phyloP scores from a whole-genome alignment of 1,139 yeast genomes.

The Blastobotrys elegans region DNA sequence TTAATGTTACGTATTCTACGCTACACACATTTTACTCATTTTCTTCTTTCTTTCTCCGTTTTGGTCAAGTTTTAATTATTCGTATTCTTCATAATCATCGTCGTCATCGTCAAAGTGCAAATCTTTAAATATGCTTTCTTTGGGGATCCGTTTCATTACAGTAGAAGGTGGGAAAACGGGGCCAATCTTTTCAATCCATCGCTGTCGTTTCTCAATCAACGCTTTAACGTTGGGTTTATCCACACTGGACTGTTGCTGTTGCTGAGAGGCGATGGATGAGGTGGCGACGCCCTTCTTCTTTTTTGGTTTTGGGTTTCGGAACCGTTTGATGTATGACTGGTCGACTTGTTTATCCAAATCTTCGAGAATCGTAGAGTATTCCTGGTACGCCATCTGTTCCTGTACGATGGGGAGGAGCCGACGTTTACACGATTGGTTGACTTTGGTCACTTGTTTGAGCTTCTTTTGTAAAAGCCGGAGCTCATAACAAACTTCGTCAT shows the following conservation, averaged over 20 bases:
- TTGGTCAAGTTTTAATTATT: too few species aligned
- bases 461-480: conserved; percentile 68
- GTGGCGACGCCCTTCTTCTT: conserved; percentile 48
- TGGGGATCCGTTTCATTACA: conserved; percentile 72
- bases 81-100: conserved; percentile 25
- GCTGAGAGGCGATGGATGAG: conserved; percentile 42
- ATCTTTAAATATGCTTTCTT: conserved; percentile 49
- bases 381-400: conserved; percentile 93
- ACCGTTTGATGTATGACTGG: conserved; percentile 82
- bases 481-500: conserved; percentile 90
- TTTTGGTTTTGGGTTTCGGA: conserved; percentile 76
- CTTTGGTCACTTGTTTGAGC: conserved; percentile 53
- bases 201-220: conserved; percentile 72
- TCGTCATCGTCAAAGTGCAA: conserved; percentile 45
- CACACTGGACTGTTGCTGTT: conserved; percentile 46
- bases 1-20: too few species aligned
- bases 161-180: conserved; percentile 64
- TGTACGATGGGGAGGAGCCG: conserved; percentile 69
- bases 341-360: conserved; percentile 96
- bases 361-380: conserved; percentile 80
- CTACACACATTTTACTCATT: too few species aligned
- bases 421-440: conserved; percentile 66
- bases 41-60: too few species aligned
- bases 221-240: conserved; percentile 69
- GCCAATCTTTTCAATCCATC: conserved; percentile 90